Evolutionary conservation across 352 stramenopile genomes (phyloP), one percentile per base, ranked within the genome.

Genomic region (Pythium sukuiense): DNA sequence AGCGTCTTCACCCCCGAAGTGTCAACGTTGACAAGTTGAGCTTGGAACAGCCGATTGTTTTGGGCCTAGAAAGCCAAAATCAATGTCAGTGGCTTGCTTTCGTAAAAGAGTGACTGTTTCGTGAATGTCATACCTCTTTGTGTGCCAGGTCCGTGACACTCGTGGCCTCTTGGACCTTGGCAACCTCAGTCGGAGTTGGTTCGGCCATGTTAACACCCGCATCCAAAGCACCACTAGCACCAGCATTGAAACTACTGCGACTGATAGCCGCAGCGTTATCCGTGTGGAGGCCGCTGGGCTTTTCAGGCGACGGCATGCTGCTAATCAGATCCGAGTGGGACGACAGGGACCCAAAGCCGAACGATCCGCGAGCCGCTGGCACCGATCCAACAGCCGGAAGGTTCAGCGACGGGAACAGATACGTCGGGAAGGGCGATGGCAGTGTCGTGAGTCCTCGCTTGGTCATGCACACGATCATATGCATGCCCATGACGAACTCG

Each of bases 391-490:
- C 20, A 6, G 68, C 67, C 5, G 77, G 67, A 41, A 88, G 60
- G n/a, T 82, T 65, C 18, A 93, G 60, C 8, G 76, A 80, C 6
- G 83, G 81, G 65, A 93, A 93, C 37, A 91, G 57, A 26, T 89
- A 87, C 6, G 48, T 75, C 13, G 82, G 81, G 45, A 91, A 88
- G 3, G 56, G 66, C 13, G 67, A 32, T 7, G 85, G 82, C 41
- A 93, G 69, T 39, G 66, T 68, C 0, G 65, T 62, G n/a, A 91
- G 69, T 48, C 71, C 81, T 33, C 85, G 82, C 65, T 90, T 90
- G 27, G 85, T 90, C 56, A 85, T 80, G 61, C 85, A 93, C 69
- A 91, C 77, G 54, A 93, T 91, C 18, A 93, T 71, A 70, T 93
- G 85, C 85, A 93, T 93, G 37, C 67, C 79, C 57, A 87, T 76